phyloP scores from a whole-genome alignment of 306 rosid species.

The Citrullus mucosospermus region DNA sequence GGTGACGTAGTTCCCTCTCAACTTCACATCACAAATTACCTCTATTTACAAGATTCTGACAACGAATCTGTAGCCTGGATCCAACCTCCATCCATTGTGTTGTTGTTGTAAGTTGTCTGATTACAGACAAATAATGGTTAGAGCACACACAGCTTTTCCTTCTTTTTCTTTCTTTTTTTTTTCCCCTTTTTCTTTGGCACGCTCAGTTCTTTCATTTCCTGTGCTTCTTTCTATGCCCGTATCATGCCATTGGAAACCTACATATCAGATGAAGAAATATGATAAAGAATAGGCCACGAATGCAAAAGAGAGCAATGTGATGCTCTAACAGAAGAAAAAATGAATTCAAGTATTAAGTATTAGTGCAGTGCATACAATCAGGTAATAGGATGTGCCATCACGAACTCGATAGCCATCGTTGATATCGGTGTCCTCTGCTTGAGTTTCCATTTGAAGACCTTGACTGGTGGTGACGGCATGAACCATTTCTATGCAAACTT shows the following conservation, averaged over 20 bases:
- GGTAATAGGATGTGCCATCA: constrained; percentile 5
- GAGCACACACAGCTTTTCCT: neutral
- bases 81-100: neutral
- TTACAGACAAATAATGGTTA: neutral
- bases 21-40: constrained; percentile 1
- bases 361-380: neutral
- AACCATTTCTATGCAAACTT: constrained; percentile 4
- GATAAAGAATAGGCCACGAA: neutral
- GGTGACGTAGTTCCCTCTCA: neutral
- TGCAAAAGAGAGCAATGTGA: neutral
- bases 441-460: constrained; percentile 19
- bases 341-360: neutral
- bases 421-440: constrained; percentile 32
- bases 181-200: neutral
- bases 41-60: constrained; percentile 1
- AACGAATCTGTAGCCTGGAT: neutral
- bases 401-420: constrained; percentile 23
- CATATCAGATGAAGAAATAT: neutral
- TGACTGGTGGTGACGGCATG: constrained; percentile 15
- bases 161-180: too few species aligned
- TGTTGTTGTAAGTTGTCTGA: neutral
- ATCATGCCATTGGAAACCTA: neutral
- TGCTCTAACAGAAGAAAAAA: neutral
- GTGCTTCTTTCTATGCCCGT: neutral
- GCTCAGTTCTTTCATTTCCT: neutral